phyloP scores from a whole-genome alignment of 345 rosid genomes.

The Nephelium lappaceum region DNA sequence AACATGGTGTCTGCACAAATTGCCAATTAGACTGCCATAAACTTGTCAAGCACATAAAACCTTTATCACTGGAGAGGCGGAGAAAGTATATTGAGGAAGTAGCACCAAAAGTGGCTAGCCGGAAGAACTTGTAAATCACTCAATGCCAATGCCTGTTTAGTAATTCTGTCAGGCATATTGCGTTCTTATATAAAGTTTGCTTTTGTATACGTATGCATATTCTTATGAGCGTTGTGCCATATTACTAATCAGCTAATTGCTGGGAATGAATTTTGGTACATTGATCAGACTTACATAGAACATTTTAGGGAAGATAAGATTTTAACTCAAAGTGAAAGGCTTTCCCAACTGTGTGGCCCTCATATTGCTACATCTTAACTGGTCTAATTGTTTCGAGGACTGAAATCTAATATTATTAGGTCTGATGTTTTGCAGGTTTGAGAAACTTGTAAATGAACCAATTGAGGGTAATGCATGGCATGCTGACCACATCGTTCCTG shows the following conservation, averaged over 20 bases:
- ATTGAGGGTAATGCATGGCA: constrained; percentile 93
- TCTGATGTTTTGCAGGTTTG: constrained; percentile 52
- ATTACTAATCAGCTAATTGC: not conserved
- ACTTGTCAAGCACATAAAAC: constrained; percentile 69
- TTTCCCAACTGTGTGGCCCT: not conserved
- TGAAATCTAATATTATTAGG: constrained; percentile 17
- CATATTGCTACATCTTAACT: constrained; percentile 2
- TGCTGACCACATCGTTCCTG: constrained; percentile 93
- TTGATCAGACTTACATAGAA: not conserved
- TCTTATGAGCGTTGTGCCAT: not conserved
- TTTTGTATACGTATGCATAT: not conserved
- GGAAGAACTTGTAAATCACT: constrained; percentile 67
- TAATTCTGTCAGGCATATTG: not conserved
- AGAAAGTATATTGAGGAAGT: constrained; percentile 51
- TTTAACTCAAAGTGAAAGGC: not conserved
- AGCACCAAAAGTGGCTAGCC: constrained; percentile 69
- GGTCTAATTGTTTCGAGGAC: not conserved
- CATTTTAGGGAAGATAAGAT: not conserved
- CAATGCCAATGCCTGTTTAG: constrained; percentile 12
- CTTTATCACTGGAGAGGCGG: constrained; percentile 69
- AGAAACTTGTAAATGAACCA: constrained; percentile 77
- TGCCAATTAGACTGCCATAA: constrained; percentile 89
- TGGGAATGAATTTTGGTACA: constrained; percentile 9
- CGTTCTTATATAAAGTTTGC: not conserved
- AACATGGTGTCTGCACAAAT: constrained; percentile 79